Evolutionary conservation across 208 protist species (phyloP).

Genomic region (Trypanosoma rangeli): DNA sequence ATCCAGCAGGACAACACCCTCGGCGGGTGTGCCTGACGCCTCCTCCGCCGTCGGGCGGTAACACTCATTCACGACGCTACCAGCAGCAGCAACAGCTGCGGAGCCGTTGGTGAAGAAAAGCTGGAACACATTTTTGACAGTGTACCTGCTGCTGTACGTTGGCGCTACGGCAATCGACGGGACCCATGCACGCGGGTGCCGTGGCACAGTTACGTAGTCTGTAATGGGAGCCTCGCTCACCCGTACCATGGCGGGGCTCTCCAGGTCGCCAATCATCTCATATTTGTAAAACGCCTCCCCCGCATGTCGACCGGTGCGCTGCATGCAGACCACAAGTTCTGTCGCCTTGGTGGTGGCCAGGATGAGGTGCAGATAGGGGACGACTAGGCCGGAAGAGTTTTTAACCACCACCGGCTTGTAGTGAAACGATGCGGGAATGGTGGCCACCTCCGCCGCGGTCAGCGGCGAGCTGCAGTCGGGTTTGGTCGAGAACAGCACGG

Average conservation of each 20-base stretch:
- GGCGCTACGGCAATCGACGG: conserved; percentile 47
- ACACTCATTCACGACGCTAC: conserved; percentile 62
- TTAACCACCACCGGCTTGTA: conserved; percentile 51
- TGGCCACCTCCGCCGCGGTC: conserved; percentile 30
- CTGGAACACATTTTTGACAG: conserved; percentile 32
- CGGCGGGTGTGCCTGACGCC: conserved; percentile 19
- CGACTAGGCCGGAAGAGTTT: conserved; percentile 23
- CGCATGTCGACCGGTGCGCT: conserved; percentile 41
- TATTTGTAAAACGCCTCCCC: conserved; percentile 77
- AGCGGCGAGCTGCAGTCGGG: conserved; percentile 36
- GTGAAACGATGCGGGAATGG: conserved; percentile 68
- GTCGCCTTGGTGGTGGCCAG: conserved; percentile 54
- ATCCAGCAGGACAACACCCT: conserved; percentile 51
- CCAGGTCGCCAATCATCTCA: conserved; percentile 60
- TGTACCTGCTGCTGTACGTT: conserved; percentile 31
- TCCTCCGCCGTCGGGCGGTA: conserved; percentile 62
- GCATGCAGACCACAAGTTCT: conserved; percentile 78
- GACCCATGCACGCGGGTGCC: conserved; percentile 58
- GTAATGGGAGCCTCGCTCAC: conserved; percentile 56
- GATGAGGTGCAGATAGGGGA: conserved; percentile 77
- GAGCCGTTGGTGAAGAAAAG: conserved; percentile 72
- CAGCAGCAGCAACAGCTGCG: conserved; percentile 23
- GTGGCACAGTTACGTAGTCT: conserved; percentile 49
- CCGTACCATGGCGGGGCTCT: conserved; percentile 35
- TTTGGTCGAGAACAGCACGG: conserved; percentile 59